Conservation (phyloP, 108 stramenopile species). For the Discostella pseudostelligera region DNA sequence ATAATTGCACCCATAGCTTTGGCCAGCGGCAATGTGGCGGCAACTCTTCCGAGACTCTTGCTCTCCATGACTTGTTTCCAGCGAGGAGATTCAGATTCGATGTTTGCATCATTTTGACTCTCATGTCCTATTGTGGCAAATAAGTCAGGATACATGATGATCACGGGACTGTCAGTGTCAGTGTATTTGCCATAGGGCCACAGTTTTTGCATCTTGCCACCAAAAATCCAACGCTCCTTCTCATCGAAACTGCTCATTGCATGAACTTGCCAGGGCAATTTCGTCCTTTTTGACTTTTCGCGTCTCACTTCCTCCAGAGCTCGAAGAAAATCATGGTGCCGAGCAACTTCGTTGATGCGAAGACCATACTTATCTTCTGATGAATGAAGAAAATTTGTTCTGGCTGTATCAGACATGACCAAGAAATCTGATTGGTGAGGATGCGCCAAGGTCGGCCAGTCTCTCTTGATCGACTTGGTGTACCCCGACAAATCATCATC, state of each 20-base stretch:
- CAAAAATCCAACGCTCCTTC: constrained; percentile 45
- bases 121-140: constrained; percentile 21
- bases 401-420: constrained; percentile 37
- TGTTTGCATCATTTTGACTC: constrained; percentile 15
- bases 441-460: constrained; percentile 20
- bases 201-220: constrained; percentile 36
- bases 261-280: constrained; percentile 42
- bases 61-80: constrained; percentile 32
- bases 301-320: constrained; percentile 46
- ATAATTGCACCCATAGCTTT: constrained; percentile 56
- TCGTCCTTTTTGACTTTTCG: constrained; percentile 5
- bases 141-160: constrained; percentile 26
- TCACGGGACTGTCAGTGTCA: not conserved
- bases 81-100: constrained; percentile 22
- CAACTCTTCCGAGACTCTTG: constrained; percentile 26
- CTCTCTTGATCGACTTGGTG: constrained; percentile 25
- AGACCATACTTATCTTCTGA: constrained; percentile 62
- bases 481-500: constrained; percentile 14
- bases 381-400: constrained; percentile 5
- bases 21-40: constrained; percentile 53
- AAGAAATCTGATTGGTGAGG: constrained; percentile 64
- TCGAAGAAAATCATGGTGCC: constrained; percentile 47
- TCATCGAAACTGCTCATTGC: constrained; percentile 27
- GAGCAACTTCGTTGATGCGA: constrained; percentile 18
- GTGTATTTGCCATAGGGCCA: constrained; percentile 38